These are phyloP conservation scores for Asparagopsis taxiformis DNA, from an alignment of 31 red algal genomes.

Conservation along the genomic window DNA sequence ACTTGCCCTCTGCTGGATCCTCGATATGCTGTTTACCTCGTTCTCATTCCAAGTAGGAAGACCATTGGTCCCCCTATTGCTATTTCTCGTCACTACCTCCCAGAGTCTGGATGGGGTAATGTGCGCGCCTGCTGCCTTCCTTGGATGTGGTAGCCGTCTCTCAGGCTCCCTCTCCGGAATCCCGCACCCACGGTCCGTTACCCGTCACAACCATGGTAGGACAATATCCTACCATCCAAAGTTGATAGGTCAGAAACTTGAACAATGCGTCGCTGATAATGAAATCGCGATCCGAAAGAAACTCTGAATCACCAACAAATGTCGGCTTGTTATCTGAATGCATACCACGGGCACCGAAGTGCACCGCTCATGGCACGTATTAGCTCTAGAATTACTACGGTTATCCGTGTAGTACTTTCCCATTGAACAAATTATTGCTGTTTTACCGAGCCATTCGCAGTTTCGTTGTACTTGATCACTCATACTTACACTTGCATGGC, in stretches of 20 bases:
- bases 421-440: slow-evolving; percentile 88
- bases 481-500: slow-evolving; percentile 80
- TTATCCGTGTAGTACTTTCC: slow-evolving; percentile 55
- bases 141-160: slow-evolving; percentile 48
- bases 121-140: slow-evolving; percentile 44
- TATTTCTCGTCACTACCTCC: slow-evolving; percentile 85
- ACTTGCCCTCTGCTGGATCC: slow-evolving; percentile 82
- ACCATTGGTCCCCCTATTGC: slow-evolving; percentile 48
- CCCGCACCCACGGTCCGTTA: slow-evolving; percentile 59
- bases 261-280: slow-evolving; percentile 57
- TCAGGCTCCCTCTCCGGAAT: slow-evolving; percentile 75
- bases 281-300: slow-evolving; percentile 13
- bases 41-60: slow-evolving; percentile 50
- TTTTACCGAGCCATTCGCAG: slow-evolving; percentile 96
- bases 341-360: slow-evolving; percentile 7
- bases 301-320: slow-evolving; percentile 28
- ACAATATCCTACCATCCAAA: slow-evolving; percentile 66
- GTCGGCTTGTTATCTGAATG: slow-evolving; percentile 19
- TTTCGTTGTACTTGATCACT: slow-evolving; percentile 66
- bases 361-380: slow-evolving; percentile 40
- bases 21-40: slow-evolving; percentile 40
- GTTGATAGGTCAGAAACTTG: slow-evolving; percentile 78
- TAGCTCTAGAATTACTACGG: slow-evolving; percentile 85
- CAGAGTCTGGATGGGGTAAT: slow-evolving; percentile 72
- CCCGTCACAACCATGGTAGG: slow-evolving; percentile 79